Base-by-base conservation (phyloP, 2,329 filamentous ascomycete species). In the Lojkania enalia region DNA sequence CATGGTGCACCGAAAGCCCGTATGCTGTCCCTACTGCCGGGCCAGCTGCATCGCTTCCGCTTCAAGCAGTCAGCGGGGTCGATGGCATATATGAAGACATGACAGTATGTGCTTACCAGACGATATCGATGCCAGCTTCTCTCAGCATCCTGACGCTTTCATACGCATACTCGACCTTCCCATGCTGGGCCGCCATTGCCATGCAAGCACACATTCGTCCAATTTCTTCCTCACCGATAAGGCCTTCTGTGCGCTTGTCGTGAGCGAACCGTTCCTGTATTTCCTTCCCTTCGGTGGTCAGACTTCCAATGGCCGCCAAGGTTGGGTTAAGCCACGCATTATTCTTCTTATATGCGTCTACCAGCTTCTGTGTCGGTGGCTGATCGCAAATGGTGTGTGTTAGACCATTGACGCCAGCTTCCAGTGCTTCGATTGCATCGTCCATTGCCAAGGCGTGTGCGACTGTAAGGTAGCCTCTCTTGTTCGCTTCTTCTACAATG, bases 251-350 rank as follows among this genome's bases (percentile, higher is more conserved):
- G 4, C 72, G 51, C 14, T 60, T 52, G 49, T 75, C 73, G 29
- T 74, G 67, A 1, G 73, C 72, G 36, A 68, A 75, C 5, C 44
- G 54, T 35, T 72, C 62, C 42, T 74, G 71, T 38, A 67, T 39
- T 2, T 60, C 58, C 44, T 65, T 56, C 0, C 73, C 73, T 44
- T 75, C 71, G 0, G 58, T 66, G 4, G 72, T 74, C 39, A 71
- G 51, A 20, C 65, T 71, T 1, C 66, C 73, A 29, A 75, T 61
- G 0, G 70, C 56, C 0, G 61, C 63, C 7, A 76, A 58, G 0
- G 73, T 75, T 1, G 73, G 73, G 42, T 74, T 75, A 16, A 70
- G 59, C 57, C 72, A 73, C 0, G 72, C 73, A 38, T 69, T 67
- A 47, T 67, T 70, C 46, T 57, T 64, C 55, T 69, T 70, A 46